Evolutionary conservation across 1,284 basidiomycete genomes (phyloP).

Genomic region (Somion occarium): DNA sequence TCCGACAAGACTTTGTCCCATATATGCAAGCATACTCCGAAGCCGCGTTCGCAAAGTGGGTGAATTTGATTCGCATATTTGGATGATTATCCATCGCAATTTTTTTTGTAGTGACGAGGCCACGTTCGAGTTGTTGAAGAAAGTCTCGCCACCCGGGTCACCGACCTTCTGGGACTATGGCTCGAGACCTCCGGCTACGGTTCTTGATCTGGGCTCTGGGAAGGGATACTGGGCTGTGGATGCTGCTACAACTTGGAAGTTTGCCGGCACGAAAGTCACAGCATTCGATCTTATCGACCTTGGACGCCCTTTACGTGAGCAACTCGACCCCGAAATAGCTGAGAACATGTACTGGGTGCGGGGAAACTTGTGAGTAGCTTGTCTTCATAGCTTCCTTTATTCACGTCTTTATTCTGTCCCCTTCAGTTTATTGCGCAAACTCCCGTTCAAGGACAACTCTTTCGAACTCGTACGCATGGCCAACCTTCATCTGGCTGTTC

Average conservation of each 20-base stretch:
- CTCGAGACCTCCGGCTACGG: conserved; percentile 41
- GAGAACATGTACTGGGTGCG: conserved; percentile 51
- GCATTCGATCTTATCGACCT: conserved; percentile 64
- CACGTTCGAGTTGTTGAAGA: conserved; percentile 46
- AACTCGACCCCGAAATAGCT: conserved; percentile 19
- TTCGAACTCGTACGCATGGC: conserved; percentile 73
- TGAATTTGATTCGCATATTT: conserved; percentile 12
- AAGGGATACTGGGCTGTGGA: conserved; percentile 58
- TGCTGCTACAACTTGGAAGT: conserved; percentile 56
- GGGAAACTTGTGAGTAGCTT: conserved; percentile 58
- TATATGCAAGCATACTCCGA: conserved; percentile 64
- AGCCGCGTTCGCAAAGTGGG: conserved; percentile 55
- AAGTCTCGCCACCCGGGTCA: conserved; percentile 41
- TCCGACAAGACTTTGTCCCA: conserved; percentile 37
- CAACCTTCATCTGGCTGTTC: conserved; percentile 56
- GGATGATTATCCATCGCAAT: conserved; percentile 6
- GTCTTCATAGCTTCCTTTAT: background rate
- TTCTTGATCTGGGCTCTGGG: conserved; percentile 72
- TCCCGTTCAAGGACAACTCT: conserved; percentile 54
- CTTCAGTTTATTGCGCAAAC: conserved; percentile 44
- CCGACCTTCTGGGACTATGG: conserved; percentile 58
- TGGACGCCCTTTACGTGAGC: conserved; percentile 16
- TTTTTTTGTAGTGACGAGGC: conserved; percentile 46
- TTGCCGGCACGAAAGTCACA: conserved; percentile 42
- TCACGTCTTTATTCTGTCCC: conserved; percentile 14